These are phyloP conservation scores for Tillandsia leiboldiana DNA, from an alignment of 176 grass and related monocot genomes.

Conservation along the genomic window DNA sequence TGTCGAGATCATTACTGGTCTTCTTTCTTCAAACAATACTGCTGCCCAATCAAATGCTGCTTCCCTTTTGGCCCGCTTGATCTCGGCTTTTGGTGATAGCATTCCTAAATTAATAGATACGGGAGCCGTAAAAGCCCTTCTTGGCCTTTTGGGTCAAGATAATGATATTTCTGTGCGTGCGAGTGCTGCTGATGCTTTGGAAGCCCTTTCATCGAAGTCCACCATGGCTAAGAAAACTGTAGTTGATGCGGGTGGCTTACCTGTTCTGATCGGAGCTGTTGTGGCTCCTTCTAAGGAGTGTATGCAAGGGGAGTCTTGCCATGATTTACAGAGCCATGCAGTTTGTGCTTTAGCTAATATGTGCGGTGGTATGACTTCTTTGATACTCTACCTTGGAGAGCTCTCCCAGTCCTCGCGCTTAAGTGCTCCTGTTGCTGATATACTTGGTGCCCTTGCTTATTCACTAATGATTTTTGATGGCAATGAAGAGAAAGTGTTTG, in stretches of 20 bases:
- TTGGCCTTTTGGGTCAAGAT: constrained; percentile 65
- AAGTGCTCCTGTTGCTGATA: constrained; percentile 53
- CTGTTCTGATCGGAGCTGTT: constrained; percentile 82
- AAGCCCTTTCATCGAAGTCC: constrained; percentile 81
- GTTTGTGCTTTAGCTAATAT: constrained; percentile 84
- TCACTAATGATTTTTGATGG: constrained; percentile 82
- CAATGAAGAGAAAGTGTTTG: constrained; percentile 62
- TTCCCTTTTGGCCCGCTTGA: constrained; percentile 77
- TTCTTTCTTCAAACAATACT: constrained; percentile 82
- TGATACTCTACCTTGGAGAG: constrained; percentile 83
- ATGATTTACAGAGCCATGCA: constrained; percentile 75
- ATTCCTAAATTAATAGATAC: constrained; percentile 74
- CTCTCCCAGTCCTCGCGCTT: constrained; percentile 48
- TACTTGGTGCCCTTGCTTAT: constrained; percentile 90
- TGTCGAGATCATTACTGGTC: constrained; percentile 88
- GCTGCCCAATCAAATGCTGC: constrained; percentile 91
- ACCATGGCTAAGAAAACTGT: constrained; percentile 84
- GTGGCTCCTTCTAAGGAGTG: constrained; percentile 93
- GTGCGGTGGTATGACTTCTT: constrained; percentile 68
- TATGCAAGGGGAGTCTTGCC: constrained; percentile 75
- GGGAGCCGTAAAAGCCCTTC: constrained; percentile 73
- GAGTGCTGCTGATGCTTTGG: constrained; percentile 95
- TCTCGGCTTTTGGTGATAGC: constrained; percentile 78
- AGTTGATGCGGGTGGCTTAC: constrained; percentile 82
- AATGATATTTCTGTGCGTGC: constrained; percentile 83